A percentile compares a stretch with the other conserved stretches of the same genome.
Conservation (phyloP, 1,284 basidiomycete species). For the Ceratobasidium sp. region DNA sequence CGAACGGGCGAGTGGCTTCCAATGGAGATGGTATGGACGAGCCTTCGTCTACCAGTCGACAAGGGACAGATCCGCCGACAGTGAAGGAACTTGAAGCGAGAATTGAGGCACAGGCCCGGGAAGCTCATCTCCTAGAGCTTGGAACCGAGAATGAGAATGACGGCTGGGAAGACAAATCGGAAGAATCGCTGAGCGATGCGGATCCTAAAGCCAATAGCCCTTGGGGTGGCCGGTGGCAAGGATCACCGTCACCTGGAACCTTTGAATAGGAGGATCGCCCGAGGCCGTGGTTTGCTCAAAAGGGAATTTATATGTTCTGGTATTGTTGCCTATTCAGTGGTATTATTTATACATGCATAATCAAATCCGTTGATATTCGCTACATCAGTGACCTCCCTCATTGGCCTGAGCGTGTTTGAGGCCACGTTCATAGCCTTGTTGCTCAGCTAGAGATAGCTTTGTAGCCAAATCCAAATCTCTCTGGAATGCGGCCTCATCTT, state of each 20-base stretch:
- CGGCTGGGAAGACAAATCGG: slow-evolving; percentile 2
- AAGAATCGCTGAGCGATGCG: slow-evolving; percentile 8
- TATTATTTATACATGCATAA: not conserved
- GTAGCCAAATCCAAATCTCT: slow-evolving; percentile 51
- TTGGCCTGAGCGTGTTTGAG: not conserved
- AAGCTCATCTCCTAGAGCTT: slow-evolving; percentile 9
- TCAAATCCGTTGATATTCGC: no score
- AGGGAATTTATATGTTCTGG: not conserved
- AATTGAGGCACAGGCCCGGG: slow-evolving; percentile 17
- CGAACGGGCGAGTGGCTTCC: slow-evolving; percentile 49
- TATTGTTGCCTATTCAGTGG: not conserved
- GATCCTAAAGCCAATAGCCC: not conserved
- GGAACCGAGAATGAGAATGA: slow-evolving; percentile 6
- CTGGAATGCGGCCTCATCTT: slow-evolving; percentile 48
- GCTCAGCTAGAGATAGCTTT: slow-evolving; percentile 51
- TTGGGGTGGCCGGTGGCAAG: not conserved
- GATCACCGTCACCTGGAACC: not conserved
- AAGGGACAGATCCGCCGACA: slow-evolving; percentile 25
- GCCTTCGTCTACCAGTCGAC: not conserved
- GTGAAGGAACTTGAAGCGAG: slow-evolving; percentile 12
- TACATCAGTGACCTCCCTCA: not conserved
- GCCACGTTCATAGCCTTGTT: slow-evolving; percentile 46
- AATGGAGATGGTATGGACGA: slow-evolving; percentile 42
- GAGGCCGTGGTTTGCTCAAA: no score
- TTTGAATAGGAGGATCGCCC: not conserved